These are phyloP conservation scores for Thalassiosira hispida DNA, from an alignment of 352 stramenopile genomes.

Conservation along the genomic window DNA sequence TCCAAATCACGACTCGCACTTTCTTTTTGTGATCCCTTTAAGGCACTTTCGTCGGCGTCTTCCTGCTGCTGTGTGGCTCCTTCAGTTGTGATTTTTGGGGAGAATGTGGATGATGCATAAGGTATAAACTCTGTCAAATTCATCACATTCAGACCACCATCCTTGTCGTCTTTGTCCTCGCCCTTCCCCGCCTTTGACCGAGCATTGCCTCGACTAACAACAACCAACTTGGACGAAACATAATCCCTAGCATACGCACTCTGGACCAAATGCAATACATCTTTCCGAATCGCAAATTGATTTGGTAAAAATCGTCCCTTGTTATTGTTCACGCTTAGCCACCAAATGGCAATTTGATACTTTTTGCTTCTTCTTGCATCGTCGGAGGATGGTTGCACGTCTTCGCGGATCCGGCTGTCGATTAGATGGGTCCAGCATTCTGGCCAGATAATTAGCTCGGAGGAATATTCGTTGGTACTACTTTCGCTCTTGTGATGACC, in stretches of 20 bases:
- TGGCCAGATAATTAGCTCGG: constrained; percentile 55
- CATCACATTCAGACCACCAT: constrained; percentile 20
- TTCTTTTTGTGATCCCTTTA: background rate
- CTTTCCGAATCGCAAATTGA: constrained; percentile 29
- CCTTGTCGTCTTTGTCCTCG: background rate
- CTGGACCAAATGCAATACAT: constrained; percentile 63
- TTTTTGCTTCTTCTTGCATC: background rate
- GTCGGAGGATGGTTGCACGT: background rate
- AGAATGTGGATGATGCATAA: constrained; percentile 18
- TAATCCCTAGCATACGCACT: constrained; percentile 57
- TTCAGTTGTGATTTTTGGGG: background rate
- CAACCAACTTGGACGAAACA: constrained; percentile 22
- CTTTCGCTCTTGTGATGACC: background rate
- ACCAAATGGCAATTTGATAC: constrained; percentile 63
- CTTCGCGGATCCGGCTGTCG: no score
- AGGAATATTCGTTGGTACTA: constrained; percentile 6
- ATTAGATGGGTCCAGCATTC: constrained; percentile 66
- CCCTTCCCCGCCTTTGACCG: background rate
- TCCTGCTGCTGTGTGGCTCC: background rate
- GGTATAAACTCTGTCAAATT: constrained; percentile 62
- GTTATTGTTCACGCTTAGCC: constrained; percentile 64
- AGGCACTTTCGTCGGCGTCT: background rate
- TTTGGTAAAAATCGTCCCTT: constrained; percentile 26
- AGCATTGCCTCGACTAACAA: background rate
- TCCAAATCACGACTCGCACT: constrained; percentile 26